Evolutionary conservation across 441 rosid species (phyloP), one percentile per base, ranked within the genome.

Genomic region (Jatropha multifida): DNA sequence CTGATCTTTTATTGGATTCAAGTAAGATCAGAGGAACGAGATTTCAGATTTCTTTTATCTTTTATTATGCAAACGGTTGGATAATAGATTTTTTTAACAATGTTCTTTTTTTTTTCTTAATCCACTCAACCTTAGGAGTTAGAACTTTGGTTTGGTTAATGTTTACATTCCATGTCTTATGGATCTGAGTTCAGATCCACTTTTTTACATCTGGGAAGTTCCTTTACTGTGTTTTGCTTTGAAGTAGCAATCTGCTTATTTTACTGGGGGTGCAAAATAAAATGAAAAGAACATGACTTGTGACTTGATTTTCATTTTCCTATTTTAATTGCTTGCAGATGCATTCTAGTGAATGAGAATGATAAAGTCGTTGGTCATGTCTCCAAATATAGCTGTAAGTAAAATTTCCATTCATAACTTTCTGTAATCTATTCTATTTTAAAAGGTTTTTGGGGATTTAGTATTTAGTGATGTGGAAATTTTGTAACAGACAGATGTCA

Each of bases 321-420:
- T 17, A 74, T 77, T 75, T 18, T 18, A 66, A 71, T 69, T 77
- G 76, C 51, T 27, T 73, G 83, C 90, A 95, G 99, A 85, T 95
- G 99, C 92, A 95, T 95, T 82, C 88, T 95, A 60, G 97, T 95
- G 80, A 95, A 95, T 74, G 98, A 95, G 86, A 87, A 76, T 64
- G 98, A 93, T 81, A 83, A 74, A 11, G 92, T 89, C 68, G 91
- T 92, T 32, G 99, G 99, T 62, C 99, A 95, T 78, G 96, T 85
- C 60, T 86, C 91, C 76, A 95, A 95, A 75, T 95, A 93, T 79
- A 91, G 90, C 77, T 95, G 99, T 93, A 79, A 89, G 96, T 78
- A n/a, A 14, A 70, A 18, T 76, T 40, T 23, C 15, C 18, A 18
- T 17, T 7, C 27, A 27, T 15, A 18, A 51, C 44, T 68, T 51